Conservation (phyloP, 805 yeast genomes). For the Starmerella roubikii region DNA sequence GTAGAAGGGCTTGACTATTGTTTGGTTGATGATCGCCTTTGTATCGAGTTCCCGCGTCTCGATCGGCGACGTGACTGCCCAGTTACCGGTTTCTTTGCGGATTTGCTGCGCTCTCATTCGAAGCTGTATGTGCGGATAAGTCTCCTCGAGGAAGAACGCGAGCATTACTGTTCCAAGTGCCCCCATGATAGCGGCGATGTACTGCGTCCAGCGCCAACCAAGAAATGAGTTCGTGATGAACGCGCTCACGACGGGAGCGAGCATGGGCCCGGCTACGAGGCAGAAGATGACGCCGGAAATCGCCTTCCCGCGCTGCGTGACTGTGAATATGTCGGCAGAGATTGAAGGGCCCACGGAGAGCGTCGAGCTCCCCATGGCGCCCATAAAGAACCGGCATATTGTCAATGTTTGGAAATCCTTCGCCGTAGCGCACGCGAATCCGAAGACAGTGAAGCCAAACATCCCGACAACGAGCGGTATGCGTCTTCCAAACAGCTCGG, state of each 20-base stretch:
- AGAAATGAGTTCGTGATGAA: constrained; percentile 63
- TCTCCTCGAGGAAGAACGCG: constrained; percentile 28
- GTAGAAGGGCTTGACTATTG: constrained; percentile 21
- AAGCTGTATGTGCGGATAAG: constrained; percentile 27
- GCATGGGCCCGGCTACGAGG: constrained; percentile 17
- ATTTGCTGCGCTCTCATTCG: constrained; percentile 34
- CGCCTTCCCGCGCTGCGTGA: constrained; percentile 11
- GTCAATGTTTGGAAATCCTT: constrained; percentile 24
- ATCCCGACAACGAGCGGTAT: constrained; percentile 39
- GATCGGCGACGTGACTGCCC: constrained; percentile 39
- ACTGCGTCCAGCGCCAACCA: constrained; percentile 45
- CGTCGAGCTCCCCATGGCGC: constrained; percentile 66
- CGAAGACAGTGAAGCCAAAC: constrained; percentile 25
- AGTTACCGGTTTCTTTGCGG: constrained; percentile 36
- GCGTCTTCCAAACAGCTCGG: constrained; percentile 62
- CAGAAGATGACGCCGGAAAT: constrained; percentile 8
- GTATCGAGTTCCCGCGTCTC: constrained; percentile 30
- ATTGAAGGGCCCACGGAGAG: constrained; percentile 14
- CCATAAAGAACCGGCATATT: constrained; percentile 67
- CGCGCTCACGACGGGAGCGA: constrained; percentile 29
- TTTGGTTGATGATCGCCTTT: constrained; percentile 30
- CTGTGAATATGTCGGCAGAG: constrained; percentile 13
- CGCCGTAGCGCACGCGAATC: constrained; percentile 16
- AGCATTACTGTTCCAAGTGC: constrained; percentile 25
- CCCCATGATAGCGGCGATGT: constrained; percentile 34